Percentiles rank a stretch among this genome's conserved stretches.
Evolutionary conservation across 1,284 basidiomycete genomes (phyloP).

Genomic region (Sphaerobolus stellatus): DNA sequence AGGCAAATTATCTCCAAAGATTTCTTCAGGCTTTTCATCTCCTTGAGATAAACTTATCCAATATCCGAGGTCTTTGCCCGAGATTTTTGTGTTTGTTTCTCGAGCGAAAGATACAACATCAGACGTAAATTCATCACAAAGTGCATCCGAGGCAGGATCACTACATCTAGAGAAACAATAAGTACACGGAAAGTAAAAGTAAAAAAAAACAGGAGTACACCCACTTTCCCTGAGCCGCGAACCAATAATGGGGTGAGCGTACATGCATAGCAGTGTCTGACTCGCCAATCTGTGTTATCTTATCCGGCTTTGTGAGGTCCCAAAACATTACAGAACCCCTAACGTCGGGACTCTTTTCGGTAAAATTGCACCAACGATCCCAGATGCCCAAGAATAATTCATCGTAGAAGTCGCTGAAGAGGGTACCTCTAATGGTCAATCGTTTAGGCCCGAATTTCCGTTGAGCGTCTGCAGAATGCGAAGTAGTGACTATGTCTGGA

Average conservation of each 20-base stretch:
- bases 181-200: neutral
- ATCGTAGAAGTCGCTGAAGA: neutral
- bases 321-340: neutral
- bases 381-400: neutral
- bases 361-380: neutral
- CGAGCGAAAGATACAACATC: neutral
- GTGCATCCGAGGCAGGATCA: neutral
- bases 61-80: neutral
- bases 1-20: slow-evolving; percentile 31
- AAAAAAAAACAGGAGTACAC: neutral
- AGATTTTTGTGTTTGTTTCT: neutral
- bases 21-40: neutral
- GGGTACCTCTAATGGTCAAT: neutral
- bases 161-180: neutral
- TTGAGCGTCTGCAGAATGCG: neutral
- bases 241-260: neutral
- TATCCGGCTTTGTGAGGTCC: neutral
- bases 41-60: neutral
- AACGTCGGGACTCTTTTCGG: neutral
- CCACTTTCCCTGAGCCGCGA: neutral
- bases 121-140: neutral
- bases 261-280: neutral
- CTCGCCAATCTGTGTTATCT: neutral
- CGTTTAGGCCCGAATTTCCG: neutral
- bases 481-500: neutral